These are phyloP conservation scores for Perkinsus olseni DNA, from an alignment of 169 alveolate species.

Conservation along the genomic window DNA sequence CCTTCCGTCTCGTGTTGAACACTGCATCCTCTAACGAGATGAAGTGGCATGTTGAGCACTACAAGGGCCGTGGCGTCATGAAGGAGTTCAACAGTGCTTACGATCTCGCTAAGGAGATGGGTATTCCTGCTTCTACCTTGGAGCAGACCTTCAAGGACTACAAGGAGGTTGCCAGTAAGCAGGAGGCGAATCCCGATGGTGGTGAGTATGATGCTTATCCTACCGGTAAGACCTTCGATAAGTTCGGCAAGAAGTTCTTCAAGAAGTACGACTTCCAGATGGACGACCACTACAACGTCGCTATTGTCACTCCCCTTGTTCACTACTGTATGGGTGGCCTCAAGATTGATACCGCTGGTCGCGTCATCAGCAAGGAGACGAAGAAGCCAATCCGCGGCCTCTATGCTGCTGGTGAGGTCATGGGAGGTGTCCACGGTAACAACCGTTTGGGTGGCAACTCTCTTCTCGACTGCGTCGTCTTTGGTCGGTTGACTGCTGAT, in stretches of 20 bases:
- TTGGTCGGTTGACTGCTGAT: slow-evolving; percentile 45
- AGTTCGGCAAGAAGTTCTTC: slow-evolving; percentile 31
- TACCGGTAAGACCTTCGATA: slow-evolving; percentile 26
- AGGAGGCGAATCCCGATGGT: slow-evolving; percentile 28
- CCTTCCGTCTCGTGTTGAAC: slow-evolving; percentile 39
- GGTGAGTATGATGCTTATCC: slow-evolving; percentile 21
- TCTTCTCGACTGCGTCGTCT: slow-evolving; percentile 19
- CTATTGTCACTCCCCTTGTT: slow-evolving; percentile 41
- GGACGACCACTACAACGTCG: slow-evolving; percentile 25
- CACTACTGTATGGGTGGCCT: slow-evolving; percentile 54
- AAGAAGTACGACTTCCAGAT: slow-evolving; percentile 20
- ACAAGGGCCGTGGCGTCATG: slow-evolving; percentile 27
- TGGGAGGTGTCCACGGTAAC: no score
- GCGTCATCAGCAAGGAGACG: no score
- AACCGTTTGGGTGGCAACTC: no score
- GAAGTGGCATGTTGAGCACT: slow-evolving; percentile 27
- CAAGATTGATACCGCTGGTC: no score
- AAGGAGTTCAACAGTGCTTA: slow-evolving; percentile 21
- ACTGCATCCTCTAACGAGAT: slow-evolving; percentile 25
- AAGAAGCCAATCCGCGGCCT: no score
- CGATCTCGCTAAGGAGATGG: slow-evolving; percentile 28
- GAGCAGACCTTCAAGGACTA: slow-evolving; percentile 27
- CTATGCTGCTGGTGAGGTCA: no score
- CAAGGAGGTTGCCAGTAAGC: slow-evolving; percentile 29
- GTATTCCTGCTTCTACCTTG: slow-evolving; percentile 3